phyloP scores from a whole-genome alignment of 805 yeast species.

The Myxozyma geophila region DNA sequence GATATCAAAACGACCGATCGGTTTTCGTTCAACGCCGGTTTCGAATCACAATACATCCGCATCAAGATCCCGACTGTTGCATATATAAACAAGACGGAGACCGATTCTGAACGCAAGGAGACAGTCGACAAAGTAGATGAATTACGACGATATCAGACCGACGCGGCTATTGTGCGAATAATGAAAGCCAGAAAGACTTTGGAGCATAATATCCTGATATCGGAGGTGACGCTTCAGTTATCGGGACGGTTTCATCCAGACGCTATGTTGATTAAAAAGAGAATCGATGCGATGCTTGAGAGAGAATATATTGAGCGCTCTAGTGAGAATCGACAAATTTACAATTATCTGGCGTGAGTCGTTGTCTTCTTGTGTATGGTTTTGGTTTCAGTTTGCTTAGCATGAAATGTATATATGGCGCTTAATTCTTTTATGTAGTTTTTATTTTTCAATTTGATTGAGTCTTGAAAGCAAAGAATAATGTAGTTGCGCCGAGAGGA shows the following conservation, averaged over 20 bases:
- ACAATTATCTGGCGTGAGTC: constrained; percentile 68
- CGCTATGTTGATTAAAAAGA: constrained; percentile 66
- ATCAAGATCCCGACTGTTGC: constrained; percentile 77
- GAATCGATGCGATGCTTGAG: constrained; percentile 75
- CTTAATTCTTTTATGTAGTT: no score
- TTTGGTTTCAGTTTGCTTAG: background rate
- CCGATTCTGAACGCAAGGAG: constrained; percentile 54
- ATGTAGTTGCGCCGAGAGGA: no score
- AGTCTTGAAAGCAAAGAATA: background rate
- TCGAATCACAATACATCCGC: constrained; percentile 67
- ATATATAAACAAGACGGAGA: constrained; percentile 47
- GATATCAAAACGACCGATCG: constrained; percentile 66
- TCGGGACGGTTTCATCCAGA: constrained; percentile 69
- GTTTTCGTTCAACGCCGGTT: constrained; percentile 69
- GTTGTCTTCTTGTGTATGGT: background rate
- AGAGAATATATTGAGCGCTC: constrained; percentile 81
- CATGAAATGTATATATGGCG: background rate
- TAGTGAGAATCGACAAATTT: constrained; percentile 59
- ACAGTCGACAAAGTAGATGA: constrained; percentile 63
- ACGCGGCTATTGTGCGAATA: constrained; percentile 86
- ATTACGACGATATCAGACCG: constrained; percentile 69
- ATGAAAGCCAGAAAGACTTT: constrained; percentile 74
- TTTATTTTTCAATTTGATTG: background rate
- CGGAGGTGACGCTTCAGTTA: constrained; percentile 65
- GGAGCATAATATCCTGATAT: constrained; percentile 67